phyloP scores from a whole-genome alignment of 441 rosid species.

The Erodium texanum region DNA sequence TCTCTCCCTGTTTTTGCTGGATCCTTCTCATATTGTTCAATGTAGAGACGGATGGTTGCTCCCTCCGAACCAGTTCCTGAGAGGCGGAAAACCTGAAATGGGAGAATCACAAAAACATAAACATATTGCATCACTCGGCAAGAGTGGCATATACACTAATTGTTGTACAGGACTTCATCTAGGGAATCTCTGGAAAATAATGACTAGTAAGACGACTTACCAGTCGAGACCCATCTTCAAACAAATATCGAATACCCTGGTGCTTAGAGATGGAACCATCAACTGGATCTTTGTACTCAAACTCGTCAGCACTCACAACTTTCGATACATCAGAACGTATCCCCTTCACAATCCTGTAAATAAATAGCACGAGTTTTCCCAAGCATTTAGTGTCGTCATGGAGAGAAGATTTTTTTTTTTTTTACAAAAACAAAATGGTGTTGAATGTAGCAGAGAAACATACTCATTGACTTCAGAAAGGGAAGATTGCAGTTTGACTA shows the following conservation, averaged over 20 bases:
- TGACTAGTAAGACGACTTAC: constrained; percentile 34
- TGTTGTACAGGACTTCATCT: neutral
- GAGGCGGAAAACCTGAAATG: constrained; percentile 76
- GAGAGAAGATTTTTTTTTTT: neutral
- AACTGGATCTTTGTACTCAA: constrained; percentile 94
- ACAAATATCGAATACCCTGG: constrained; percentile 89
- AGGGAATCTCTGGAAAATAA: no score
- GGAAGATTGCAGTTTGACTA: constrained; percentile 73
- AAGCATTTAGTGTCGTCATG: neutral
- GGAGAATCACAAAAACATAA: neutral
- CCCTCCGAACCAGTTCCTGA: constrained; percentile 99
- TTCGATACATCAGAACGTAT: constrained; percentile 55
- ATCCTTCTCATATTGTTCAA: constrained; percentile 93
- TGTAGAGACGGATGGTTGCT: constrained; percentile 91
- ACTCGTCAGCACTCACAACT: constrained; percentile 73
- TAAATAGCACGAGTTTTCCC: neutral
- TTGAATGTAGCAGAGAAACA: constrained; percentile 15
- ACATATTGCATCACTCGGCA: no score
- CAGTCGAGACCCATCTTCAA: constrained; percentile 88
- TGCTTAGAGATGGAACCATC: constrained; percentile 90
- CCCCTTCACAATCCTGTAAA: constrained; percentile 58
- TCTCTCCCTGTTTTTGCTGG: constrained; percentile 79
- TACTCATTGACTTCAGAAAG: constrained; percentile 73
- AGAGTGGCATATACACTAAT: neutral
- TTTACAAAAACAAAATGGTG: constrained; percentile 1